Evolutionary conservation across 2,329 filamentous ascomycete species (phyloP), one percentile per base, ranked within the genome.

Genomic region (Magnaporthiopsis poae): DNA sequence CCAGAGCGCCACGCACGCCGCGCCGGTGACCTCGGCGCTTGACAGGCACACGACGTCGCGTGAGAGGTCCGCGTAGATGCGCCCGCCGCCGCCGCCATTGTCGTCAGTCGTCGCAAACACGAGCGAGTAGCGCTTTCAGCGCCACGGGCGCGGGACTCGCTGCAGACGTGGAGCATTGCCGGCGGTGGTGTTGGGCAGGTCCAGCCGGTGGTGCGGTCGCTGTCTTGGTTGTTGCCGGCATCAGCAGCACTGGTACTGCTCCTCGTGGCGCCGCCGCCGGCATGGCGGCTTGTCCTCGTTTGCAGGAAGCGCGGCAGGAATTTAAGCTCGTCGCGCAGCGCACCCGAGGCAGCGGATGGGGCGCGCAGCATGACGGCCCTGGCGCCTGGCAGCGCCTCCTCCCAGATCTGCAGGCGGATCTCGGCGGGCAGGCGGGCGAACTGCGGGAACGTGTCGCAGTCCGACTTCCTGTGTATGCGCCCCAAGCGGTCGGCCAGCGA

Each of bases 381-480:
- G 25, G 66, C 60, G 46, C 63, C 66, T 18, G 63, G 39, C 0
- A 65, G 63, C 2, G 66, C 63, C 63, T 62, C 62, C 35, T 66
- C 67, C 72, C 71, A 73, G 52, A 72, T 68, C 35, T 67, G 65
- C 18, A 72, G 67, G 35, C 69, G 71, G 11, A 73, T 66, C 66
- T 73, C 72, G 15, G 69, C 66, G 9, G 72, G 72, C 33, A 73
- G 64, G 4, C 65, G 63, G 31, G 67, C 12, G 64, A 73, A 72
- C 15, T 59, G 67, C 0, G 68, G 64, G 60, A 72, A 72, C 31
- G 29, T 64, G n/a, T 21, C 60, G 4, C 56, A 35, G 59, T 13
- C 46, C 46, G 21, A 61, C n/a, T 56, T 61, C 15, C 52, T 52
- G 8, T 33, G 39, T 8, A 12, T 2, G n/a, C 39, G 25, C 4